A percentile compares a stretch with the other conserved stretches of the same genome.
phyloP scores from a whole-genome alignment of 352 stramenopile genomes.

The Aphanomyces astaci region DNA sequence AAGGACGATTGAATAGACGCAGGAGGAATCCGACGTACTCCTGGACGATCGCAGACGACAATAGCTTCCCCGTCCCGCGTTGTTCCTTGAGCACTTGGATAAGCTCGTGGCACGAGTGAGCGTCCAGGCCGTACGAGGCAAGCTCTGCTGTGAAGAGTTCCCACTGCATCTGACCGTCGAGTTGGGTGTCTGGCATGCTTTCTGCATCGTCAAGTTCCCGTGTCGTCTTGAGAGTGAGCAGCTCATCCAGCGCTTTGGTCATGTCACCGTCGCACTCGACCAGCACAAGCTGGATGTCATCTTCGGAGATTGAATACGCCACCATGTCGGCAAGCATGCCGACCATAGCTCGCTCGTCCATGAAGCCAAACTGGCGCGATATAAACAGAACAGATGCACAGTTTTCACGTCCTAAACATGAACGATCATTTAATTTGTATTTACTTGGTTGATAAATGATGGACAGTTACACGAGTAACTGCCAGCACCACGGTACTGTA shows the following conservation, averaged over 20 bases:
- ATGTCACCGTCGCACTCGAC: conserved; percentile 4
- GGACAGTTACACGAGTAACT: background rate
- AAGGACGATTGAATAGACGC: too few species aligned
- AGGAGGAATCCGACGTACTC: conserved; percentile 4
- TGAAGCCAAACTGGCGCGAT: background rate
- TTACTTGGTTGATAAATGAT: too few species aligned
- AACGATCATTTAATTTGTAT: too few species aligned
- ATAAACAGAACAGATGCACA: background rate
- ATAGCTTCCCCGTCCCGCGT: background rate
- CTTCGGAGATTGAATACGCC: background rate
- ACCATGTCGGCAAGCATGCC: conserved; percentile 10
- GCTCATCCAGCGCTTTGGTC: conserved; percentile 1
- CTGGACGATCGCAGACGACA: background rate
- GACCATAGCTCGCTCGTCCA: background rate
- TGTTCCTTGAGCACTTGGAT: conserved; percentile 12
- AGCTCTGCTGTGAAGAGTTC: conserved; percentile 15
- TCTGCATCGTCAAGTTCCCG: background rate
- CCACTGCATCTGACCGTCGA: conserved; percentile 13
- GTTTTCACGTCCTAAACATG: background rate
- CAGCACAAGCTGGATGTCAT: conserved; percentile 12
- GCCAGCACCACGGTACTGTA: too few species aligned
- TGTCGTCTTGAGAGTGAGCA: conserved; percentile 3
- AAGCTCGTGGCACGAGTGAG: background rate
- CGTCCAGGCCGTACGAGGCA: conserved; percentile 3
- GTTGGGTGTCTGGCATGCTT: background rate